These are phyloP conservation scores for Cryptococcus sp. DNA, from an alignment of 1,284 basidiomycete genomes.

Conservation along the genomic window DNA sequence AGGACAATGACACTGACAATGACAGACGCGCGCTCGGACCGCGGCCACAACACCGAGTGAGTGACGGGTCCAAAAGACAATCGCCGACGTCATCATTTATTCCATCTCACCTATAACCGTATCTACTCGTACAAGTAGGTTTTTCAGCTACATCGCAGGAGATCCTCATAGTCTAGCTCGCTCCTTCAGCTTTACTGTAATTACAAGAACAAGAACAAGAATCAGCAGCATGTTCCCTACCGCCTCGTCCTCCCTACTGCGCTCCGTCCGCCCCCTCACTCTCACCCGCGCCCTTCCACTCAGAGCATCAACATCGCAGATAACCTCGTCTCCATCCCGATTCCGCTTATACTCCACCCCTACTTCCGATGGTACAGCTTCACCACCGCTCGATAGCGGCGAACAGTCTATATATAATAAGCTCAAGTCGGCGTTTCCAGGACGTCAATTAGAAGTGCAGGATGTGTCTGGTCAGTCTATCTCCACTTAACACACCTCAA, in stretches of 20 bases:
- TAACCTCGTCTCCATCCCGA: slow-evolving; percentile 1
- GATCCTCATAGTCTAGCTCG: neutral
- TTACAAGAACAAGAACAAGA: neutral
- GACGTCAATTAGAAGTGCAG: slow-evolving; percentile 75
- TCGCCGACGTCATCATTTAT: slow-evolving; percentile 13
- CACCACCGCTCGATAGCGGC: slow-evolving; percentile 57
- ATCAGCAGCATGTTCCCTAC: neutral
- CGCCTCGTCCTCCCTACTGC: neutral
- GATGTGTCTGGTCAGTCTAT: slow-evolving; percentile 78
- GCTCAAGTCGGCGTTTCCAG: slow-evolving; percentile 70
- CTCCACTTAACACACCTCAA: neutral
- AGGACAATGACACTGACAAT: neutral
- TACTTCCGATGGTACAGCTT: neutral
- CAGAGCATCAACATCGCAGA: neutral
- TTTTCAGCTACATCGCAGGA: neutral
- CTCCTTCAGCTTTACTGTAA: neutral
- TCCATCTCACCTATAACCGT: neutral
- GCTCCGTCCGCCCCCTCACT: neutral
- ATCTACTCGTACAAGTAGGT: neutral
- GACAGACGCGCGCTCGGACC: neutral
- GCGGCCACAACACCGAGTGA: neutral
- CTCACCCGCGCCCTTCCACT: no score
- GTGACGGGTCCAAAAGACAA: neutral
- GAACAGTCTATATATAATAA: slow-evolving; percentile 72
- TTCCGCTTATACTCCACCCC: slow-evolving; percentile 6